Conservation (phyloP, 2,329 filamentous ascomycete genomes). For the Penicillium sp. region DNA sequence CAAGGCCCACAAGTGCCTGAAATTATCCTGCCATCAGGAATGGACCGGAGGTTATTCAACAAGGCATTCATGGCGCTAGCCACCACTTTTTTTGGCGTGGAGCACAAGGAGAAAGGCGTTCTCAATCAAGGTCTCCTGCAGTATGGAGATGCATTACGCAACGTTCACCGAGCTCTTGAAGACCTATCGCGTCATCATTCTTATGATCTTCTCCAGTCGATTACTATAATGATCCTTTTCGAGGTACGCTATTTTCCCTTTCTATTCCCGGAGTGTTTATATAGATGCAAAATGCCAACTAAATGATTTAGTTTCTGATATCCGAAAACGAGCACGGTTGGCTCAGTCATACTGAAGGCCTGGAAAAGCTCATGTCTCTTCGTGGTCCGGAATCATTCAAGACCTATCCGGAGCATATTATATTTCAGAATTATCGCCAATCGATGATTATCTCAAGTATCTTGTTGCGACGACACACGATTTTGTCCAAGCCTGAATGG, state of each 20-base stretch:
- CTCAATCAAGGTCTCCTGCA: not conserved
- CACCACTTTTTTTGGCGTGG: conserved; percentile 11
- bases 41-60: not conserved
- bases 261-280: not conserved
- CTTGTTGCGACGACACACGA: not conserved
- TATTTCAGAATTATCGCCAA: conserved; percentile 3
- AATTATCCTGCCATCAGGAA: too few species aligned
- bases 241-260: conserved; percentile 3
- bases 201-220: conserved; percentile 2
- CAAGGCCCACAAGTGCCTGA: too few species aligned
- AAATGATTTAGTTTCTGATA: conserved; percentile 7
- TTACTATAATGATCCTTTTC: conserved; percentile 3
- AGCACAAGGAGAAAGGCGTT: conserved; percentile 6
- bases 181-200: not conserved
- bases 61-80: conserved; percentile 2
- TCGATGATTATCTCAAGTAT: conserved; percentile 7
- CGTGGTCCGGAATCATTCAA: conserved; percentile 8
- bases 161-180: conserved; percentile 2
- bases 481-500: not conserved
- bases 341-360: conserved; percentile 6
- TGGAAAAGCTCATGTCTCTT: conserved; percentile 1
- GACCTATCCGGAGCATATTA: not conserved
- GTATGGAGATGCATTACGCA: conserved; percentile 1
- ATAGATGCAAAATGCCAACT: not conserved
- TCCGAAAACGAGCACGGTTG: conserved; percentile 10